phyloP scores from a whole-genome alignment of 495 filamentous ascomycete species.

The Aspergillus ostianus region DNA sequence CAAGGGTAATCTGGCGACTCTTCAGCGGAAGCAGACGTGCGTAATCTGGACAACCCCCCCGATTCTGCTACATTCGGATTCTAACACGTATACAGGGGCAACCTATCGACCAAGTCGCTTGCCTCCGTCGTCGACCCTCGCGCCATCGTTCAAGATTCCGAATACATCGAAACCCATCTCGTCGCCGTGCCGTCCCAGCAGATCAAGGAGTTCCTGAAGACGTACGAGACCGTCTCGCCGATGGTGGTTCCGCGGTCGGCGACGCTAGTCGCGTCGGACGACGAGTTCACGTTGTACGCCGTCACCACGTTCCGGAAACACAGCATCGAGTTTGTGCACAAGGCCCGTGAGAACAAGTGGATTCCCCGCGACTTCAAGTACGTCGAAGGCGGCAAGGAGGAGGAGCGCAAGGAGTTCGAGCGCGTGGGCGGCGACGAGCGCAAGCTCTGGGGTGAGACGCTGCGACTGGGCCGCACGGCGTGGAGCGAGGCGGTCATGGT shows the following conservation, averaged over 20 bases:
- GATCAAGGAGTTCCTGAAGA: constrained; percentile 81
- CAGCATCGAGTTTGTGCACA: constrained; percentile 79
- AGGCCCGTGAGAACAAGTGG: constrained; percentile 87
- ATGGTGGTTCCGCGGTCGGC: constrained; percentile 91
- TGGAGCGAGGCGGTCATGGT: constrained; percentile 96
- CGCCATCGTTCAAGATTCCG: constrained; percentile 79
- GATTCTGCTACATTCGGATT: background rate
- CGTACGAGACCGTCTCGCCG: constrained; percentile 81
- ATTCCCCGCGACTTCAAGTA: constrained; percentile 93
- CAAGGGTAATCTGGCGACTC: constrained; percentile 73
- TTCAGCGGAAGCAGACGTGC: constrained; percentile 86
- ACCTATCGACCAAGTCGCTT: constrained; percentile 90
- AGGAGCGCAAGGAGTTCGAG: constrained; percentile 81
- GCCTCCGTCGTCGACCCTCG: constrained; percentile 78
- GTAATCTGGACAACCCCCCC: constrained; percentile 11
- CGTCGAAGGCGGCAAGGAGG: constrained; percentile 81
- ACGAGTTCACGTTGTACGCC: constrained; percentile 83
- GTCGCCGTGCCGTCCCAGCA: constrained; percentile 76
- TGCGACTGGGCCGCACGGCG: constrained; percentile 78
- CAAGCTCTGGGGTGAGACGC: constrained; percentile 87
- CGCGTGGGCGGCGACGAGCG: constrained; percentile 74
- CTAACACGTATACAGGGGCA: constrained; percentile 61
- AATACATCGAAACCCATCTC: constrained; percentile 95
- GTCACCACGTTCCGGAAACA: constrained; percentile 94
- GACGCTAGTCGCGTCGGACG: constrained; percentile 70